phyloP scores from a whole-genome alignment of 1,284 basidiomycete species.

The Apiotrichum akiyoshidainum region DNA sequence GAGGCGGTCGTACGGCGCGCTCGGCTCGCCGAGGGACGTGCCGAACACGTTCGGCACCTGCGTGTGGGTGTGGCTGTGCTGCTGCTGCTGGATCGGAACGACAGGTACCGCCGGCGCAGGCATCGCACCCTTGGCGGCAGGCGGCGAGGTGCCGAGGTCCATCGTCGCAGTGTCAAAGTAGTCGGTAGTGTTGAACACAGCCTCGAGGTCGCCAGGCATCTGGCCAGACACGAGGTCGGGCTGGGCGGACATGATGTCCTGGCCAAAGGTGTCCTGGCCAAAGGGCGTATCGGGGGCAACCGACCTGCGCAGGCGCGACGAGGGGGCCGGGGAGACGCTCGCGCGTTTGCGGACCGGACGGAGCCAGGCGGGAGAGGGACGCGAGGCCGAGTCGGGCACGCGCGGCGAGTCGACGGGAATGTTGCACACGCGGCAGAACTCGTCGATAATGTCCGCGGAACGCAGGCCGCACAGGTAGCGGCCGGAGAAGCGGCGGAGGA shows the following conservation, averaged over 20 bases:
- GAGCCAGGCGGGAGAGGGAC: constrained; percentile 74
- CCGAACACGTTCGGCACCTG: constrained; percentile 11
- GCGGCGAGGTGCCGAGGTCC: constrained; percentile 16
- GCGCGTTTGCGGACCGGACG: constrained; percentile 69
- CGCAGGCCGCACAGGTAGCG: constrained; percentile 70
- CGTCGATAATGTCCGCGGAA: constrained; percentile 84
- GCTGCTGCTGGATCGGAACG: too few relatives aligned
- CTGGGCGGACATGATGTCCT: constrained; percentile 30
- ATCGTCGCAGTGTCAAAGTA: constrained; percentile 42
- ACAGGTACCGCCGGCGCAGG: too few relatives aligned
- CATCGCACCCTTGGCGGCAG: too few relatives aligned
- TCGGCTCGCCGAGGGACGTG: constrained; percentile 30
- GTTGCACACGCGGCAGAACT: constrained; percentile 84
- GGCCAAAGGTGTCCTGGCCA: constrained; percentile 25
- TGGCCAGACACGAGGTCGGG: constrained; percentile 21
- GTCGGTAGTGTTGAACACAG: constrained; percentile 45
- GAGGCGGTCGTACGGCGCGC: constrained; percentile 32
- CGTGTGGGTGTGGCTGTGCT: not conserved
- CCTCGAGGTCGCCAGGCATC: constrained; percentile 36
- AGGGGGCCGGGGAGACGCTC: constrained; percentile 41
- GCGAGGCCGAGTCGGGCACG: constrained; percentile 54
- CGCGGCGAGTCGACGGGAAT: constrained; percentile 71
- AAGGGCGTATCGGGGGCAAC: constrained; percentile 48
- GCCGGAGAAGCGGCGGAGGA: constrained; percentile 58
- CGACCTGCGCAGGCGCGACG: constrained; percentile 49